Conservation (phyloP, 2,329 filamentous ascomycete species). For the Aspergillus bombycis region DNA sequence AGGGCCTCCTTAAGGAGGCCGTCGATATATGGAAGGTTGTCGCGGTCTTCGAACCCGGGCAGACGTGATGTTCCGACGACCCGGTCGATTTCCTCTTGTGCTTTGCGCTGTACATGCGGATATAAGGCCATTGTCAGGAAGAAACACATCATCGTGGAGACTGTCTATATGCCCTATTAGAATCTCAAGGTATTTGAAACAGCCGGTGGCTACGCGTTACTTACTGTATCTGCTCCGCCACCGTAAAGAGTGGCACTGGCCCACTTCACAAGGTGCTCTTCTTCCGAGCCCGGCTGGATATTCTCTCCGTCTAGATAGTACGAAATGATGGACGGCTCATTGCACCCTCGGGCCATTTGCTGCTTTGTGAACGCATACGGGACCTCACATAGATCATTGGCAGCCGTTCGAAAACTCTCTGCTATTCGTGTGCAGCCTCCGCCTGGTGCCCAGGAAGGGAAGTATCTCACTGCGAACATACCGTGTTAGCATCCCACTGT, state of each 20-base stretch:
- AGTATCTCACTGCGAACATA: slow-evolving; percentile 8
- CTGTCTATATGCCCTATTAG: not conserved
- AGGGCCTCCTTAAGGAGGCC: slow-evolving; percentile 38
- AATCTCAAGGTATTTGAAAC: not conserved
- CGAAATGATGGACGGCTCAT: slow-evolving; percentile 22
- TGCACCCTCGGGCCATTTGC: slow-evolving; percentile 14
- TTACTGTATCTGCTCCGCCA: slow-evolving; percentile 47
- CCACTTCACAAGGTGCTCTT: slow-evolving; percentile 46
- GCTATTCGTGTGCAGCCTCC: slow-evolving; percentile 1
- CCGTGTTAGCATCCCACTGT: not conserved
- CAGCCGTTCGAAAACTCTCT: slow-evolving; percentile 27
- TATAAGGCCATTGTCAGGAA: slow-evolving; percentile 13
- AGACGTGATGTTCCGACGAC: slow-evolving; percentile 12
- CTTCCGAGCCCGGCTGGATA: slow-evolving; percentile 17
- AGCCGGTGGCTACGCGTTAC: not conserved
- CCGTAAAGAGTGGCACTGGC: slow-evolving; percentile 46
- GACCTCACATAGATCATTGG: slow-evolving; percentile 34
- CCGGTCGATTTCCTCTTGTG: slow-evolving; percentile 15
- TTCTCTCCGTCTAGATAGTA: slow-evolving; percentile 17
- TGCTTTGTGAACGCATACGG: slow-evolving; percentile 41
- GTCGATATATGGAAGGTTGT: slow-evolving; percentile 31
- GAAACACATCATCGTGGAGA: slow-evolving; percentile 5
- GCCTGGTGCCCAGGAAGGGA: slow-evolving; percentile 15
- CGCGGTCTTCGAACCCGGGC: slow-evolving; percentile 5
- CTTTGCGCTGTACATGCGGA: slow-evolving; percentile 11